A percentile compares a stretch with the other conserved stretches of the same genome.
phyloP scores from a whole-genome alignment of 306 rosid genomes.

The Vigna radiata region DNA sequence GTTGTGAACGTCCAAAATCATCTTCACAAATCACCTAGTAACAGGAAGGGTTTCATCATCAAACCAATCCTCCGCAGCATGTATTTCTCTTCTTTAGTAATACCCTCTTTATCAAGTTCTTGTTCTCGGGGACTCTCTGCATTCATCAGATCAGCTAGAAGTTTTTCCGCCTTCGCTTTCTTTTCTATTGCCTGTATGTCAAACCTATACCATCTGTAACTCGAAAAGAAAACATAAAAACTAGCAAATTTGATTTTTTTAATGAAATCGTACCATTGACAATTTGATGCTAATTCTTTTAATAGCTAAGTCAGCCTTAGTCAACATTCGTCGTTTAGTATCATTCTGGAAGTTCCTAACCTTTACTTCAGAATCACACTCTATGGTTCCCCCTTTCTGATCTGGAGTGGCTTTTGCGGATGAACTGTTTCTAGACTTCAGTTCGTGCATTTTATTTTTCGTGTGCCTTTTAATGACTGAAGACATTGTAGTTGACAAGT shows the following conservation, averaged over 20 bases:
- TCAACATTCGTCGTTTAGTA: slow-evolving; percentile 49
- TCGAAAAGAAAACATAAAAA: slow-evolving; percentile 22
- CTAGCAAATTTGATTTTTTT: slow-evolving; percentile 38
- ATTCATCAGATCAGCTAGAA: slow-evolving; percentile 68
- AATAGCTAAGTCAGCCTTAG: slow-evolving; percentile 60
- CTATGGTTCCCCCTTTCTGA: slow-evolving; percentile 40
- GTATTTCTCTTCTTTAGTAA: slow-evolving; percentile 81
- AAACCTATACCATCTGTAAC: slow-evolving; percentile 42
- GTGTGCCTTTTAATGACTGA: slow-evolving; percentile 80
- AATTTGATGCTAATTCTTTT: slow-evolving; percentile 73
- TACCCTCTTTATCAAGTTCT: slow-evolving; percentile 90
- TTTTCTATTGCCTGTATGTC: slow-evolving; percentile 75
- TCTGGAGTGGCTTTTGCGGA: slow-evolving; percentile 42
- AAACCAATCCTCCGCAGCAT: slow-evolving; percentile 93
- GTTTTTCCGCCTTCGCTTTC: slow-evolving; percentile 75
- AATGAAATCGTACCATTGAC: slow-evolving; percentile 66
- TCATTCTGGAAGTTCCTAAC: slow-evolving; percentile 45
- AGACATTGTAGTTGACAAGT: slow-evolving; percentile 79
- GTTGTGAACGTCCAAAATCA: slow-evolving; percentile 34
- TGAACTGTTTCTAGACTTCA: slow-evolving; percentile 43
- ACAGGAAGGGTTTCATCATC: slow-evolving; percentile 89
- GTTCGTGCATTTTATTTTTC: slow-evolving; percentile 47
- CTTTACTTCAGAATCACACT: slow-evolving; percentile 45
- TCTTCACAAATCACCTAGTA: slow-evolving; percentile 70
- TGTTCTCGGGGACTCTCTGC: slow-evolving; percentile 58